Evolutionary conservation across 805 yeast genomes (phyloP).

Genomic region (Starmerella stigmatis): DNA sequence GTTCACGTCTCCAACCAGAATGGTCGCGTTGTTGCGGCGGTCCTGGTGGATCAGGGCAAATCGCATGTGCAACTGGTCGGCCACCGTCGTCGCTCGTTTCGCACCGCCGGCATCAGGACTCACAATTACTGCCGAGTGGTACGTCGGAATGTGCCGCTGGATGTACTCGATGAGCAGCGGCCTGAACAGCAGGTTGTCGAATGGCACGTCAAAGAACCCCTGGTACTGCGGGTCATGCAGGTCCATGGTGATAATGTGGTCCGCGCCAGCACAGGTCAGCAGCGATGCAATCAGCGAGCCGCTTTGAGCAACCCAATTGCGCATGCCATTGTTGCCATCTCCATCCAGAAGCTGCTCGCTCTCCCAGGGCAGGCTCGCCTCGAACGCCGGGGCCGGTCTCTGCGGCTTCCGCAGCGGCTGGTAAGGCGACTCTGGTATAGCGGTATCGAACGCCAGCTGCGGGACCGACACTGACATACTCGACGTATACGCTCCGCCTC

Average conservation of each 20-base stretch:
- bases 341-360: constrained; percentile 32
- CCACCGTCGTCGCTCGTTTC: constrained; percentile 87
- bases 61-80: constrained; percentile 77
- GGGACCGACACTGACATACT: background rate
- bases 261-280: constrained; percentile 87
- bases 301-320: constrained; percentile 91
- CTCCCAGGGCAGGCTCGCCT: background rate
- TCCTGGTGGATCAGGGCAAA: constrained; percentile 96
- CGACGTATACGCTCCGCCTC: background rate
- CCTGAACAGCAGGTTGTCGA: constrained; percentile 82
- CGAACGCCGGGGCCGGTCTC: background rate
- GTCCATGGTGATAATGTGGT: constrained; percentile 95
- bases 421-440: background rate
- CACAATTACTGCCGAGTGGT: constrained; percentile 76
- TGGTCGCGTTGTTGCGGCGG: constrained; percentile 50
- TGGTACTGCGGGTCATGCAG: constrained; percentile 96
- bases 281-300: constrained; percentile 87
- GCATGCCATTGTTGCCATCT: constrained; percentile 46
- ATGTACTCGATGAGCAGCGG: constrained; percentile 84
- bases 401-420: background rate
- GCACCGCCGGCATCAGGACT: constrained; percentile 99
- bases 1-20: constrained; percentile 92
- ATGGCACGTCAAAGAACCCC: constrained; percentile 93
- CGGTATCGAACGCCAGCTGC: background rate
- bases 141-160: constrained; percentile 62